These are phyloP conservation scores for Eimeria mitis DNA, from an alignment of 169 alveolate species.

Conservation along the genomic window DNA sequence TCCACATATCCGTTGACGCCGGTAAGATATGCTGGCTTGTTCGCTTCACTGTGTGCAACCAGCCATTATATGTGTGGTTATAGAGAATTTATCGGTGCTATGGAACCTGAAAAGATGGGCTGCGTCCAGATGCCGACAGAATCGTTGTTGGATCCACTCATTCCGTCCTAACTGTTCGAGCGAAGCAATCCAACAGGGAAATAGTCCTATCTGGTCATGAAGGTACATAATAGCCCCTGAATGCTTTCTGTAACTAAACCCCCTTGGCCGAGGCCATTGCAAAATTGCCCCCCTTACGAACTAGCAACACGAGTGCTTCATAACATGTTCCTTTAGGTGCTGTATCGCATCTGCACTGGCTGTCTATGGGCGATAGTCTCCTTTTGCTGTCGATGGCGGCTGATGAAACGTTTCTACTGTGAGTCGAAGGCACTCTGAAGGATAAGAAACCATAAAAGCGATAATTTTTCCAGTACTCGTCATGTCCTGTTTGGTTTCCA, in stretches of 20 bases:
- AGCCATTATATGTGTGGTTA: neutral
- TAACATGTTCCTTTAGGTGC: conserved; percentile 8
- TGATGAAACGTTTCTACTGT: conserved; percentile 53
- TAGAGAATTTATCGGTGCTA: neutral
- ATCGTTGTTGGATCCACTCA: conserved; percentile 47
- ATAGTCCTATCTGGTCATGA: conserved; percentile 14
- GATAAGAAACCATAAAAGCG: neutral
- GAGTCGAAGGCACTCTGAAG: neutral
- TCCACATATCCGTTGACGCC: conserved; percentile 38
- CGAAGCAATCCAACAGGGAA: conserved; percentile 16
- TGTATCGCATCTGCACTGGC: conserved; percentile 36
- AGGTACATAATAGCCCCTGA: neutral
- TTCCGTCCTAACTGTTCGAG: conserved; percentile 20
- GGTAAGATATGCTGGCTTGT: conserved; percentile 10
- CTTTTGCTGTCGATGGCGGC: conserved; percentile 58
- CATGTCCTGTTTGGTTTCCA: neutral
- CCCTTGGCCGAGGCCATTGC: neutral
- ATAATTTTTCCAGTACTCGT: neutral
- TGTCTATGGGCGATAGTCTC: conserved; percentile 28
- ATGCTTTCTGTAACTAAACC: neutral
- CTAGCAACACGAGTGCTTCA: neutral
- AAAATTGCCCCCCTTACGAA: neutral
- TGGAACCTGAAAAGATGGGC: neutral
- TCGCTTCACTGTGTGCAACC: neutral
- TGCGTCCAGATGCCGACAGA: conserved; percentile 49